Evolutionary conservation across 106 monocot species (phyloP), one percentile per base, ranked within the genome.

Genomic region (Acanthochlamys bracteata): DNA sequence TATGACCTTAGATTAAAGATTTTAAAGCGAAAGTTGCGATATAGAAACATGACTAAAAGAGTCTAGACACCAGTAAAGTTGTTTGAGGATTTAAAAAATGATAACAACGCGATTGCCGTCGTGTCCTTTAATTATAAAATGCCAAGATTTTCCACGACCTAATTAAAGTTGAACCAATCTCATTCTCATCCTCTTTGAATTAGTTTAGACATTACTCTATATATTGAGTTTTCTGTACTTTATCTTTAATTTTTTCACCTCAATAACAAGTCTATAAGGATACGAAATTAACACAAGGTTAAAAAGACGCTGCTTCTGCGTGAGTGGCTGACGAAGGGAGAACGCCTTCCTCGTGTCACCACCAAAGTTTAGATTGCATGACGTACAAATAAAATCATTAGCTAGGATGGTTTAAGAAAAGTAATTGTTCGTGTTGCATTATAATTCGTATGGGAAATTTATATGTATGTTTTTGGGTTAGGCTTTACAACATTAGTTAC

Each of bases 131-230:
- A 25, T 24, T 63, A 33, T 33, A 1, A 3, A 24, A 45, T 49
- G 53, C 57, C n/a, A 23, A n/a, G 53, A 20, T 39, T 75, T 68
- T 52, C 19, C 54, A 42, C 4, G 53, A 68, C 74, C 68, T 75
- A 69, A 63, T 57, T 75, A 75, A 75, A 69, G 75, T 42, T 75
- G 42, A 33, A 13, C 27, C 43, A 55, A 63, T 66, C 63, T 75
- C 68, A 75, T 46, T 75, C 27, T 74, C 59, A 68, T 68, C 20
- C 59, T 52, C 11, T 61, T 7, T 7, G 25, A 49, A 53, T 55
- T 24, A 33, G 40, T 16, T 16, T 24, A 24, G 17, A 61, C n/a
- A 6, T 33, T 33, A 33, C 6, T 33, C 33, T 33, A 6, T 33
- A 33, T 33, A n/a, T 40, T 33, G 21, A 7, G 0, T 16, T 40